Conservation (phyloP, 192 early-diverging fungal species). For the Coemansia sp. region DNA sequence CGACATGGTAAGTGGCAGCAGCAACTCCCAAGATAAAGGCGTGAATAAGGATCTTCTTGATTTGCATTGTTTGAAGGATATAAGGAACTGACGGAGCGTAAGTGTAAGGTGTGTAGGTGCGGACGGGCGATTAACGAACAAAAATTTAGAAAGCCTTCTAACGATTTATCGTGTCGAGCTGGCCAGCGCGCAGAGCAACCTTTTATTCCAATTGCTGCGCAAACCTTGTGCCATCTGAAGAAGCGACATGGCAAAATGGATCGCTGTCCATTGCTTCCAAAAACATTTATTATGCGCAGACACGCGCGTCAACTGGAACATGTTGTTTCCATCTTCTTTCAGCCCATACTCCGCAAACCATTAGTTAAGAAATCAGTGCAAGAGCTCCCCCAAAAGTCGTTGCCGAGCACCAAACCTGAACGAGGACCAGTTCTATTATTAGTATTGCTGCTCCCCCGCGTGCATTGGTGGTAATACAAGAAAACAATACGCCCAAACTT, state of each 20-base stretch:
- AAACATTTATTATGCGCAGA: not conserved
- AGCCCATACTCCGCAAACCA: no score
- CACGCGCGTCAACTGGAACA: not conserved
- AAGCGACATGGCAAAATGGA: no score
- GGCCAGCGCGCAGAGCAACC: not conserved
- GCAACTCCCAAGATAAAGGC: conserved; percentile 11
- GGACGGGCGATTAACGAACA: not conserved
- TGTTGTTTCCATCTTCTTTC: not conserved
- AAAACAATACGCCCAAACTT: conserved; percentile 1
- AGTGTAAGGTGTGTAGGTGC: not conserved
- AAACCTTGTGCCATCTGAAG: no score
- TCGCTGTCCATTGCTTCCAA: no score
- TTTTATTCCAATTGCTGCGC: not conserved
- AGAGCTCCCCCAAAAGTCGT: no score
- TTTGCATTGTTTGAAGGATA: conserved; percentile 10
- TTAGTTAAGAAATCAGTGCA: no score
- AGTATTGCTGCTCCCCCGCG: no score
- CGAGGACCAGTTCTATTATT: no score
- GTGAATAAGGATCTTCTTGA: conserved; percentile 15
- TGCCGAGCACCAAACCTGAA: no score
- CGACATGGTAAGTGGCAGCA: conserved; percentile 6
- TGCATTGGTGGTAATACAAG: not conserved
- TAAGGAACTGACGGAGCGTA: not conserved
- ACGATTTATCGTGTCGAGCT: not conserved
- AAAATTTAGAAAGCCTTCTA: not conserved